A percentile compares a stretch with the other conserved stretches of the same genome.
These are phyloP conservation scores for Fusarium sp. DNA, from an alignment of 2,329 filamentous ascomycete species.

Conservation along the genomic window DNA sequence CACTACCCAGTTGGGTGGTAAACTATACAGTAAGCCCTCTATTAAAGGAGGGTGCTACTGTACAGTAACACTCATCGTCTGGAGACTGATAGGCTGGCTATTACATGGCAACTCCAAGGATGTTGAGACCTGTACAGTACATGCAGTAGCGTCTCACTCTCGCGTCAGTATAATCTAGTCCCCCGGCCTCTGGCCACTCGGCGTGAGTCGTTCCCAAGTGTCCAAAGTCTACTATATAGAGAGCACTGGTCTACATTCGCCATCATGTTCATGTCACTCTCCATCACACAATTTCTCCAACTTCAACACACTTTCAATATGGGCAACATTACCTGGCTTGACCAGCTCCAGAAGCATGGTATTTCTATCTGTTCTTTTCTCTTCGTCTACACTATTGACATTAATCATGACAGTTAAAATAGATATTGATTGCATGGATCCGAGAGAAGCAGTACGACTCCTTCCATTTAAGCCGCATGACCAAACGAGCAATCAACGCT, in stretches of 20 bases:
- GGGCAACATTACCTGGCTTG: slow-evolving; percentile 6
- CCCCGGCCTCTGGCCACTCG: fast-evolving
- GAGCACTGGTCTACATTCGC: too few species aligned
- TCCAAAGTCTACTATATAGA: neutral
- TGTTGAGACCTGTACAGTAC: slow-evolving; percentile 17
- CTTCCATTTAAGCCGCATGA: slow-evolving; percentile 15
- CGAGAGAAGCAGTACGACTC: slow-evolving; percentile 5
- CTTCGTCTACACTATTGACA: neutral
- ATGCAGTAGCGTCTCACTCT: slow-evolving; percentile 5
- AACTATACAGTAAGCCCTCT: neutral
- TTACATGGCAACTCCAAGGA: too few species aligned
- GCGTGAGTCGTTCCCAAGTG: neutral
- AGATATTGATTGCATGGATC: slow-evolving; percentile 19
- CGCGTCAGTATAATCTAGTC: neutral
- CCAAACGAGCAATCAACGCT: slow-evolving; percentile 22
- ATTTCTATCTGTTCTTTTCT: fast-evolving
- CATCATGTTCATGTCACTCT: neutral
- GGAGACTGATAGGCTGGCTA: neutral
- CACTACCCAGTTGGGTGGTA: neutral
- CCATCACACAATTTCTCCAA: fast-evolving
- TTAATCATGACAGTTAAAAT: neutral
- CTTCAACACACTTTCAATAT: neutral
- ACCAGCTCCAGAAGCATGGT: slow-evolving; percentile 7
- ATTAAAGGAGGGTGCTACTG: neutral
- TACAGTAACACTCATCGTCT: neutral